Percentiles rank a stretch among this genome's conserved stretches.
phyloP scores from a whole-genome alignment of 2,329 filamentous ascomycete genomes.

The Achaetomium macrosporum region DNA sequence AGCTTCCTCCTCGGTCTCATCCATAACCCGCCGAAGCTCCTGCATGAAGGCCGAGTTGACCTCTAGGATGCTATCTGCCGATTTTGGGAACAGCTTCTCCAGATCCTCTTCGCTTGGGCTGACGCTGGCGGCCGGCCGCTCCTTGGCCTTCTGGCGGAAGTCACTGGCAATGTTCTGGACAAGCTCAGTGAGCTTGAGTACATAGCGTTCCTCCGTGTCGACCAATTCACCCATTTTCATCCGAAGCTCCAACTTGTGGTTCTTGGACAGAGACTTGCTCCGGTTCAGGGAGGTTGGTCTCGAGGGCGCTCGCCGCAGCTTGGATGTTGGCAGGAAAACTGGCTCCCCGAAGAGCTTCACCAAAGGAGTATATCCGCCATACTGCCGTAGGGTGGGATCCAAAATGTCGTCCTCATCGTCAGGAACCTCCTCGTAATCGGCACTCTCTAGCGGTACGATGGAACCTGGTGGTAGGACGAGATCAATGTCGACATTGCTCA shows the following conservation, averaged over 20 bases:
- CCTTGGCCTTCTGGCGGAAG: conserved; percentile 64
- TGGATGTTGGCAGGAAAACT: conserved; percentile 80
- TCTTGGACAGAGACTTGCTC: conserved; percentile 68
- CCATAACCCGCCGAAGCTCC: conserved; percentile 68
- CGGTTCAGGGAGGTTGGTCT: conserved; percentile 75
- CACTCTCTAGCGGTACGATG: conserved; percentile 58
- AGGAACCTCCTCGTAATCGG: conserved; percentile 53
- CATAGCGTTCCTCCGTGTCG: conserved; percentile 91
- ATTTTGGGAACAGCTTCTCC: conserved; percentile 72
- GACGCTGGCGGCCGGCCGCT: conserved; percentile 52
- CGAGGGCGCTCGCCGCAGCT: conserved; percentile 77
- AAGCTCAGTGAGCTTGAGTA: conserved; percentile 78
- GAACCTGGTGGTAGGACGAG: conserved; percentile 74
- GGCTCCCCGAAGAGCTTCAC: conserved; percentile 77
- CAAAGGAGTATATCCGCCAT: conserved; percentile 70
- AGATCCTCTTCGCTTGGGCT: conserved; percentile 69
- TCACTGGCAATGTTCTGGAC: conserved; percentile 76
- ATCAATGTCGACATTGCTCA: conserved; percentile 83
- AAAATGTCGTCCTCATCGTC: conserved; percentile 61
- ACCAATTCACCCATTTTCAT: conserved; percentile 87
- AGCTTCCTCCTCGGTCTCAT: conserved; percentile 77
- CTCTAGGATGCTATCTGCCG: conserved; percentile 72
- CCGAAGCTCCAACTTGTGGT: conserved; percentile 77
- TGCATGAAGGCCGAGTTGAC: conserved; percentile 77
- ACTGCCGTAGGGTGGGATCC: conserved; percentile 61